A percentile compares a stretch with the other conserved stretches of the same genome.
These are phyloP conservation scores for Sporothrix globosa DNA, from an alignment of 2,329 filamentous ascomycete genomes.

Conservation along the genomic window DNA sequence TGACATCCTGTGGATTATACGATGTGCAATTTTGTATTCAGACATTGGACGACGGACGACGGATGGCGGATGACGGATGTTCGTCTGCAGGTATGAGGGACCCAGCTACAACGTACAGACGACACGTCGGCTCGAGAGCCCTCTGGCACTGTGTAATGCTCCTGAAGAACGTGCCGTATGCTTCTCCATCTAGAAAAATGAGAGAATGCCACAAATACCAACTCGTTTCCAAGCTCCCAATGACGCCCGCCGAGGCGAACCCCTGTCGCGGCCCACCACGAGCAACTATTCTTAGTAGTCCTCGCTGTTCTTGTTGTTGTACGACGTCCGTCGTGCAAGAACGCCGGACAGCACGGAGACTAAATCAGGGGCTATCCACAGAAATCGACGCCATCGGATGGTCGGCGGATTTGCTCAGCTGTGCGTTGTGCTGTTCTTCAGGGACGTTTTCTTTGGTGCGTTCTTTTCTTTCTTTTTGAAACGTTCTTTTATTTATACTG, in stretches of 20 bases:
- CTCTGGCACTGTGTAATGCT: background rate
- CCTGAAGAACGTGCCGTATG: background rate
- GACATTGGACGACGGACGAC: background rate
- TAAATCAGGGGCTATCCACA: background rate
- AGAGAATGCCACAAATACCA: slow-evolving; percentile 2
- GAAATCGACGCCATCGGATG: slow-evolving; percentile 20
- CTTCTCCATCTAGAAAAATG: background rate
- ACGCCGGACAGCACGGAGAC: slow-evolving; percentile 23
- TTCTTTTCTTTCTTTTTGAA: background rate
- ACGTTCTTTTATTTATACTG: background rate
- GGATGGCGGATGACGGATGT: background rate
- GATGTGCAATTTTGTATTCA: too few relatives aligned
- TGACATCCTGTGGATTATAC: background rate
- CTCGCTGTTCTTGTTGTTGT: too few relatives aligned
- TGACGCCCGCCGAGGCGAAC: slow-evolving; percentile 7
- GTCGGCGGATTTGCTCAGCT: slow-evolving; percentile 14
- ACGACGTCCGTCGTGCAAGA: background rate
- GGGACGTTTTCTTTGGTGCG: background rate
- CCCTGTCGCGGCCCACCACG: background rate
- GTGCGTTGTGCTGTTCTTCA: too few relatives aligned
- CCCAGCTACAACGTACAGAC: too few relatives aligned
- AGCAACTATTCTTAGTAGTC: background rate
- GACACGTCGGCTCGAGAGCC: too few relatives aligned
- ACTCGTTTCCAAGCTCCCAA: background rate
- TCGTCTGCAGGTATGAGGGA: background rate